phyloP scores from a whole-genome alignment of 345 rosid genomes.

The Pistacia vera region DNA sequence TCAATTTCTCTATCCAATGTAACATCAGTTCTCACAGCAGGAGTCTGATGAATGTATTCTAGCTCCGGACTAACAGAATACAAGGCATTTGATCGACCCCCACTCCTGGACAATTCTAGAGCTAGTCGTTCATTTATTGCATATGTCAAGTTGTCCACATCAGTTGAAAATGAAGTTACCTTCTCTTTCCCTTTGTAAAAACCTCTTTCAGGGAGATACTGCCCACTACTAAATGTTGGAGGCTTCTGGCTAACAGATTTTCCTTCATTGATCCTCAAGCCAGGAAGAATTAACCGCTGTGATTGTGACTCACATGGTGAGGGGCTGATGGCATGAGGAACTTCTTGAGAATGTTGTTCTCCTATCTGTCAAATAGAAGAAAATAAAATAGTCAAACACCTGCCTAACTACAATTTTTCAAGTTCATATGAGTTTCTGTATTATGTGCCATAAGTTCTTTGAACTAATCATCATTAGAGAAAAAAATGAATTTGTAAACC shows the following conservation, averaged over 20 bases:
- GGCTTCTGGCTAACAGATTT: constrained; percentile 4
- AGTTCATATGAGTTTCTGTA: background rate
- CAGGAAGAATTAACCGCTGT: background rate
- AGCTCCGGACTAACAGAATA: background rate
- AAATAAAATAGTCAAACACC: background rate
- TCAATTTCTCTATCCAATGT: background rate
- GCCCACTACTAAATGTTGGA: background rate
- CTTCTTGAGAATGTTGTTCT: background rate
- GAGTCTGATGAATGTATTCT: background rate
- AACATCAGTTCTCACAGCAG: background rate
- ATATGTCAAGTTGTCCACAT: background rate
- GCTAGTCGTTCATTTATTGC: background rate
- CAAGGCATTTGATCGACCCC: background rate
- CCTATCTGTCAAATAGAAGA: constrained; percentile 5
- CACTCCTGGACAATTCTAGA: background rate
- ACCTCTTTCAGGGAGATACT: background rate
- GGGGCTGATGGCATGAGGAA: background rate
- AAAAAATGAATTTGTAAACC: background rate
- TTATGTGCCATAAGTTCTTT: background rate
- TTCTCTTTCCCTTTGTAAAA: constrained; percentile 13
- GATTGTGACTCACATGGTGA: background rate
- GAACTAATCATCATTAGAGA: background rate
- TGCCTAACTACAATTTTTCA: background rate
- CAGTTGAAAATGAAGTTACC: constrained; percentile 4
- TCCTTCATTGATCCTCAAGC: constrained; percentile 10